These are phyloP conservation scores for Dipteronia sinensis DNA, from an alignment of 345 rosid species.

Conservation along the genomic window DNA sequence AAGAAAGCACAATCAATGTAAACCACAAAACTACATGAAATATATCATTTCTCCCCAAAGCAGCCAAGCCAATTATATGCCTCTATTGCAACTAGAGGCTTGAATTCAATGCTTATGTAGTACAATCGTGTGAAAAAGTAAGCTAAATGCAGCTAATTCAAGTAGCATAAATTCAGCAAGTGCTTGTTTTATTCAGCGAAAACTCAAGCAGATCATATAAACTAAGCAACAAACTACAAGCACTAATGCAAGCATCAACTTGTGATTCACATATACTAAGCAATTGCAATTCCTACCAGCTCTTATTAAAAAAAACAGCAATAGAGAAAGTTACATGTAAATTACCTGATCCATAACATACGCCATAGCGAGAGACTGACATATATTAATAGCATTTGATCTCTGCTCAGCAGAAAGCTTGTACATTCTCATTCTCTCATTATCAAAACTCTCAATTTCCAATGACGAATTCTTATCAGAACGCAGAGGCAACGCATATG, in stretches of 20 bases:
- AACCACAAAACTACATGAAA: not conserved
- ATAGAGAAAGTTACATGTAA: slow-evolving; percentile 1
- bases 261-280: not conserved
- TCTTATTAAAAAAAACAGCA: not conserved
- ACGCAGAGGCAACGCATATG: slow-evolving; percentile 47
- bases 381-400: slow-evolving; percentile 69
- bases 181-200: not conserved
- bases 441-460: slow-evolving; percentile 36
- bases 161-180: not conserved
- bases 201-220: not conserved
- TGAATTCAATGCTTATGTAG: not conserved
- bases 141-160: not conserved
- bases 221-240: not conserved
- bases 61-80: not conserved
- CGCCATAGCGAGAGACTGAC: slow-evolving; percentile 79
- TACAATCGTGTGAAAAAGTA: not conserved
- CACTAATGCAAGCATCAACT: not conserved
- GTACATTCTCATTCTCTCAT: slow-evolving; percentile 29
- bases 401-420: slow-evolving; percentile 64
- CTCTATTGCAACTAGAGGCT: not conserved
- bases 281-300: not conserved
- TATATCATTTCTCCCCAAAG: not conserved
- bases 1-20: not conserved
- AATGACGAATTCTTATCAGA: slow-evolving; percentile 30
- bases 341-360: slow-evolving; percentile 96